Evolutionary conservation across 768 basidiomycete species (phyloP), one percentile per base, ranked within the genome.

Genomic region (Glaciozyma martinii): DNA sequence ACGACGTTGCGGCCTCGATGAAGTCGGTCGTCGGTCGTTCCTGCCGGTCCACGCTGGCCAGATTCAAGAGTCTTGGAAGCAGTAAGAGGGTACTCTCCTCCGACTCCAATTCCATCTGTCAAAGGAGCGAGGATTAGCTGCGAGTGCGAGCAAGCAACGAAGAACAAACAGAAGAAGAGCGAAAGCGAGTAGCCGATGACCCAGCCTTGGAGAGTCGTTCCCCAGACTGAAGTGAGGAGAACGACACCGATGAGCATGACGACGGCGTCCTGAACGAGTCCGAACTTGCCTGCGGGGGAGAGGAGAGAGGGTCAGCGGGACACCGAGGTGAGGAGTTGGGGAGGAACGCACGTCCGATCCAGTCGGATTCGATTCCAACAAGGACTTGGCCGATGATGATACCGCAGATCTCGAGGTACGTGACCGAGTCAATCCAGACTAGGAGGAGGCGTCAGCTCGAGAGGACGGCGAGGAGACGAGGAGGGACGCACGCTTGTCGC

Each of bases 151-250:
- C 66, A 68, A 40, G 67, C 70, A 29, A 74, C 74, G 25, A 76
- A 76, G 67, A 77, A 70, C 56, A 76, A 76, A 72, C 78, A 79
- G 70, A 79, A 72, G 76, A 79, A 78, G 40, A 78, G 74, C 5
- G 68, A 73, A 71, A 71, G 75, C 10, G 68, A 71, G 72, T 78
- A 78, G 46, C 71, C 74, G 72, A 78, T 76, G 53, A 78, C 76
- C 78, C 78, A 79, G 29, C 76, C 77, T 46, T 78, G 69, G 42
- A 79, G 71, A 21, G 65, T 65, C 1, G 68, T 71, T 18, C 77
- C 77, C 78, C 78, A 79, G n/a, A 76, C 74, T 12, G 76, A 76
- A n/a, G 77, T 78, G 56, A 79, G 74, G 75, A 79, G 78, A 67
- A 78, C 68, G 27, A 78, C 71, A 61, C 78, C 78, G 57, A 78